Evolutionary conservation across 257 asterid genomes (phyloP).

Genomic region (Paraleonurus japonicus): DNA sequence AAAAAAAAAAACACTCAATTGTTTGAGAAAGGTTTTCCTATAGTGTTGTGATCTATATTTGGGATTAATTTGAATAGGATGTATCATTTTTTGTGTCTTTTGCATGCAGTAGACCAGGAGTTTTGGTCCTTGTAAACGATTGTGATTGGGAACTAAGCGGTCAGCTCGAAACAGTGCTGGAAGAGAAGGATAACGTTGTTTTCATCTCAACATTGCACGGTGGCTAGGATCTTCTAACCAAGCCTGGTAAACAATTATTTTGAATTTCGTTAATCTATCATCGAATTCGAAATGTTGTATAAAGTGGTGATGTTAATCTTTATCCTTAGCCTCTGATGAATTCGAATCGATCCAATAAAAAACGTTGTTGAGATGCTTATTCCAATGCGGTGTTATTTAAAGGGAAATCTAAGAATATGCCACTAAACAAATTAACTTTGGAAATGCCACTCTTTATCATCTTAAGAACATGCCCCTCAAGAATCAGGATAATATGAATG

Average conservation of each 20-base stretch:
- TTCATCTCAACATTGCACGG: slow-evolving; percentile 96
- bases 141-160: slow-evolving; percentile 94
- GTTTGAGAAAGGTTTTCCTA: too few relatives aligned
- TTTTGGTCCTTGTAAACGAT: slow-evolving; percentile 80
- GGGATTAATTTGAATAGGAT: neutral
- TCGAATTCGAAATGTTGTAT: neutral
- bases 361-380: neutral
- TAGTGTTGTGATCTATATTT: too few relatives aligned
- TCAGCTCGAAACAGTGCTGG: slow-evolving; percentile 77
- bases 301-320: neutral
- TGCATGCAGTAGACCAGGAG: slow-evolving; percentile 84
- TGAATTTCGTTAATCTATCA: neutral
- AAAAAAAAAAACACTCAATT: too few relatives aligned
- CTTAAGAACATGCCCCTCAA: neutral
- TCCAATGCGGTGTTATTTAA: neutral
- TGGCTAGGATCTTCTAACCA: slow-evolving; percentile 39
- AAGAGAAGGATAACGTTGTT: slow-evolving; percentile 75
- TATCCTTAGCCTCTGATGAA: slow-evolving; percentile 7
- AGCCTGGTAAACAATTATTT: neutral
- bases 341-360: neutral
- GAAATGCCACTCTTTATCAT: neutral
- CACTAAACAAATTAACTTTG: neutral
- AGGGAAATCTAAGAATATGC: neutral
- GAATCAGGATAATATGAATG: neutral
- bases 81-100: slow-evolving; percentile 1